Conservation (phyloP, 495 filamentous ascomycete genomes). For the Saxophila tyrrhenica region DNA sequence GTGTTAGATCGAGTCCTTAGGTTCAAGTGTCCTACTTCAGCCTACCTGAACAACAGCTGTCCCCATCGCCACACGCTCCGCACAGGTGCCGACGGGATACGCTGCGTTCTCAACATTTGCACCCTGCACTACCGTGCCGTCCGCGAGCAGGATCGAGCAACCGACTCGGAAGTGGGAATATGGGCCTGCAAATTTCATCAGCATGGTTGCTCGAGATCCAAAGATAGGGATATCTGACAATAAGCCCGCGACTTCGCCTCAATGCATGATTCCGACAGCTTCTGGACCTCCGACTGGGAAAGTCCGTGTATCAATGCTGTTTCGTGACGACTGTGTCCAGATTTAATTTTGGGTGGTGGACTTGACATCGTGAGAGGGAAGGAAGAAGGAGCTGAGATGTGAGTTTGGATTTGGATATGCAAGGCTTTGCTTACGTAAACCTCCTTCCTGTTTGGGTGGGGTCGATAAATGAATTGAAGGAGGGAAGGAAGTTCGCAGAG, state of each 20-base stretch:
- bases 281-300: slow-evolving; percentile 45
- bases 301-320: slow-evolving; percentile 37
- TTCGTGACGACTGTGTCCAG: slow-evolving; percentile 17
- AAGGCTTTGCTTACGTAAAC: no score
- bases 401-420: no score
- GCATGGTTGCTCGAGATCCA: neutral
- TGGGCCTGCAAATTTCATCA: slow-evolving; percentile 42
- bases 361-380: slow-evolving; percentile 12
- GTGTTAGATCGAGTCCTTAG: neutral
- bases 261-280: slow-evolving; percentile 46
- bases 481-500: no score
- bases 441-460: no score
- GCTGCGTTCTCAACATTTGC: slow-evolving; percentile 92
- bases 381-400: neutral
- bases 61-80: slow-evolving; percentile 76
- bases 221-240: slow-evolving; percentile 38
- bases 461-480: no score
- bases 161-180: slow-evolving; percentile 93
- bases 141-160: slow-evolving; percentile 62
- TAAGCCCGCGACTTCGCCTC: slow-evolving; percentile 67
- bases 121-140: slow-evolving; percentile 39
- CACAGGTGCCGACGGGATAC: slow-evolving; percentile 87
- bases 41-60: slow-evolving; percentile 57
- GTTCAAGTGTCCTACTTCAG: no score
- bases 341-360: neutral